Conservation (phyloP, 148 eudicot species). For the Amaranthus cruentus region DNA sequence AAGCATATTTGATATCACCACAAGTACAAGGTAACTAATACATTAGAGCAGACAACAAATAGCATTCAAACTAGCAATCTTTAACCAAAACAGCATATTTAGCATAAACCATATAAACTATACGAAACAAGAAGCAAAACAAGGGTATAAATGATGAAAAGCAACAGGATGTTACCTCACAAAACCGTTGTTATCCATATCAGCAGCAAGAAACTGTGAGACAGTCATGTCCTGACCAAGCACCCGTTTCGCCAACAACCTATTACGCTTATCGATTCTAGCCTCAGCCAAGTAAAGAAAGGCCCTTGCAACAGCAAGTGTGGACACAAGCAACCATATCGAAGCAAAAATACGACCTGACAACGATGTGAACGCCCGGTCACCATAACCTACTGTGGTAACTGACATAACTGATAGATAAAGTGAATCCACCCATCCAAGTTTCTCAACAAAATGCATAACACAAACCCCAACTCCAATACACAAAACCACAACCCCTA, state of each 20-base stretch:
- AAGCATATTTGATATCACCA: no score
- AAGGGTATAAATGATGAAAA: neutral
- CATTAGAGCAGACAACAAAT: no score
- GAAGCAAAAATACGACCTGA: conserved; percentile 83
- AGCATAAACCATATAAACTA: conserved; percentile 5
- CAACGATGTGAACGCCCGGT: conserved; percentile 67
- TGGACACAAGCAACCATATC: conserved; percentile 91
- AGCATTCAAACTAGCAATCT: neutral
- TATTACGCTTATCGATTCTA: conserved; percentile 83
- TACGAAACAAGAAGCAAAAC: neutral
- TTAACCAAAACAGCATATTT: neutral
- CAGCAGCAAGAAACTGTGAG: conserved; percentile 90
- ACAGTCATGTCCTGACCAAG: conserved; percentile 90
- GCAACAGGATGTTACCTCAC: conserved; percentile 49
- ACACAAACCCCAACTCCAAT: conserved; percentile 68
- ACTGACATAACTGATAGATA: conserved; percentile 96
- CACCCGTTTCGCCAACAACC: conserved; percentile 82
- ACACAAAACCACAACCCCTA: conserved; percentile 90
- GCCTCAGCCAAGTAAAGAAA: conserved; percentile 95
- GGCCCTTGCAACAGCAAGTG: conserved; percentile 94
- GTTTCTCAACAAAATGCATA: conserved; percentile 73
- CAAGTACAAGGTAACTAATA: no score
- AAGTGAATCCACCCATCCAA: conserved; percentile 79
- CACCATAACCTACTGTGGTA: conserved; percentile 97
- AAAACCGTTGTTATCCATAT: conserved; percentile 84